Base-by-base conservation (phyloP, 2,329 filamentous ascomycete genomes). In the Penicillium glabrum region DNA sequence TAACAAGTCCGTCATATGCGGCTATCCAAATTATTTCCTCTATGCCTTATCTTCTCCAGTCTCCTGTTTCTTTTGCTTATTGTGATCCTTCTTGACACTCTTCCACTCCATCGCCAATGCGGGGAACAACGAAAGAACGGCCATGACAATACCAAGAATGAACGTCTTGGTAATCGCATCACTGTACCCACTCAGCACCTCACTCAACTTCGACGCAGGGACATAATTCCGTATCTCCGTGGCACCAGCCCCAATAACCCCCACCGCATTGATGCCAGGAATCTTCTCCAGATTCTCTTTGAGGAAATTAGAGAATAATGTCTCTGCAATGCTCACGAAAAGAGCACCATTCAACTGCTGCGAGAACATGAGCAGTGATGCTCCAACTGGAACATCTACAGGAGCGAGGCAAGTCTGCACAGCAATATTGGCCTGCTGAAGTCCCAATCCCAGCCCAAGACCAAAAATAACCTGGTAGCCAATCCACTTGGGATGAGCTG, bases 311-410 rank as follows among this genome's bases (percentile, higher is more conserved):
- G 19, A 9, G 31, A 53, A 53, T 3, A 53, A 45, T 21, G 44
- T 53, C 35, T 53, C 19, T 5, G 51, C 51, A 24, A 53, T 43
- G 10, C 44, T 19, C 16, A 45, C n/a, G 45, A 53, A 53, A 19
- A 53, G 8, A 21, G 51, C 43, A 23, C 51, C 51, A 11, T 16
- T 31, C 16, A 53, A 21, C 26, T 47, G 43, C 51, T 53, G 51
- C 16, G 35, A 37, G 44, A 53, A 53, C 51, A 53, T 53, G n/a
- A 53, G 44, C 10, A 53, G 16, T 16, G 51, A 47, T 7, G 51
- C 45, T 13, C 51, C 51, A 11, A 53, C 14, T 3, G 51, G 33
- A 6, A 53, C 51, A 41, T 53, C 51, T 14, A 33, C 31, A 13
- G 33, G 44, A 8, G 21, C n/a, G 23, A 53, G 44, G 31, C 29